Evolutionary conservation across 306 rosid species (phyloP).

Genomic region (Lupinus albus): DNA sequence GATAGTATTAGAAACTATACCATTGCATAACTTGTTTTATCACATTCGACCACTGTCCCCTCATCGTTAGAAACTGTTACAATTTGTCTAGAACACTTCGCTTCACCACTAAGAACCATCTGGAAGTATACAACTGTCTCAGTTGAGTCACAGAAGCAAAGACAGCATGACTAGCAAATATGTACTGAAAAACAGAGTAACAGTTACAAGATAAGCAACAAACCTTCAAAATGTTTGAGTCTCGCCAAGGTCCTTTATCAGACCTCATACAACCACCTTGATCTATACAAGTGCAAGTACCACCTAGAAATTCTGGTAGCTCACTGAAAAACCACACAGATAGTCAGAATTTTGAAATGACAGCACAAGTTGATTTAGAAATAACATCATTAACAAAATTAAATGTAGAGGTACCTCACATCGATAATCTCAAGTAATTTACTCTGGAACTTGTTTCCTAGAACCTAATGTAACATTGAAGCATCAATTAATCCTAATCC

Average conservation of each 20-base stretch:
- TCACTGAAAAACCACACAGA: constrained; percentile 58
- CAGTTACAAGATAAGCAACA: constrained; percentile 21
- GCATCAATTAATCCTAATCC: constrained; percentile 32
- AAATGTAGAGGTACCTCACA: constrained; percentile 59
- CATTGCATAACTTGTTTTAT: constrained; percentile 57
- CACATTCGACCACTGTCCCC: constrained; percentile 61
- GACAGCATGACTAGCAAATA: constrained; percentile 4
- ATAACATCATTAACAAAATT: constrained; percentile 11
- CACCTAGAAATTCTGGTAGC: constrained; percentile 89
- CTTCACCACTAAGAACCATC: constrained; percentile 80
- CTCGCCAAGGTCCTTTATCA: constrained; percentile 94
- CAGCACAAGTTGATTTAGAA: constrained; percentile 24
- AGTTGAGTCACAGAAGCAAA: constrained; percentile 37
- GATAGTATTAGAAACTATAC: constrained; percentile 48
- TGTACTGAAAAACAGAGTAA: constrained; percentile 25
- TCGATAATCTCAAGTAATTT: constrained; percentile 79
- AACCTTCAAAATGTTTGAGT: constrained; percentile 80
- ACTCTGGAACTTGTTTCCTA: constrained; percentile 77
- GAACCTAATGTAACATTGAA: constrained; percentile 63
- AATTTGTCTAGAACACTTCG: constrained; percentile 67
- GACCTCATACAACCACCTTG: constrained; percentile 86
- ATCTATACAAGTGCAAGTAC: constrained; percentile 74
- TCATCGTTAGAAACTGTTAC: constrained; percentile 65
- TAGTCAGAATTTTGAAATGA: constrained; percentile 32
- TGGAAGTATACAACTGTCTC: constrained; percentile 42